Base-by-base conservation (phyloP, 2,329 filamentous ascomycete genomes). In the Berkeleyomyces basicola region DNA sequence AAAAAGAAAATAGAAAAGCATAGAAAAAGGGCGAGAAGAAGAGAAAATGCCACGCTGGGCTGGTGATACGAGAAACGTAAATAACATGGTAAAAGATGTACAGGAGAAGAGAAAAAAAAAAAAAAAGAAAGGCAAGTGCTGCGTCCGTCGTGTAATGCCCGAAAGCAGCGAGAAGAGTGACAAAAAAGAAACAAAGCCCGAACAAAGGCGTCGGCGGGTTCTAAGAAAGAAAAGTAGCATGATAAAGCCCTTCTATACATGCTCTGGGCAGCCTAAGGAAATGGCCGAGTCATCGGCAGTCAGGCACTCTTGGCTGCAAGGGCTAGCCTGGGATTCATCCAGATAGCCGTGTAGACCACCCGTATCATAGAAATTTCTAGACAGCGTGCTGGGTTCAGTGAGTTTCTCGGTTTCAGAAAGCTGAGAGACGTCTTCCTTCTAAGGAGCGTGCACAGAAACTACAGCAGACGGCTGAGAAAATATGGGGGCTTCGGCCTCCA, bases 401-500 rank as follows among this genome's bases (percentile, higher is more conserved):
- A 49, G 16, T 39, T 42, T 7, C 14, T 16, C 46, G 46, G 16
- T 10, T 37, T 40, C 49, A 37, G 36, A 37, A 7, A 39, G n/a
- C 33, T 61, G 47, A 40, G 42, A n/a, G 40, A 58, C 55, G 46
- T 53, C 58, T 49, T 61, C 63, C 40, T 64, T 64, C 63, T 64
- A 64, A 43, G 63, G 63, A 57, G 63, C 63, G 11, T 64, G 58
- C 23, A 64, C 60, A 37, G 63, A 40, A 40, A 64, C 63, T n/a
- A 57, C 59, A 51, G 61, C 63, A 31, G 63, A 57, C 11, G 47
- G 47, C 57, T 60, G 43, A 10, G 46, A 61, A 46, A 64, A 64
- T 11, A 53, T 33, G 23, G 63, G 60, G 9, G 46, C 46, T 42
- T 64, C 59, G 14, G 60, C 55, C 31, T 64, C 63, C 36, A 62